These are phyloP conservation scores for Coniochaeta prunicola DNA, from an alignment of 2,329 filamentous ascomycete genomes.

Conservation along the genomic window DNA sequence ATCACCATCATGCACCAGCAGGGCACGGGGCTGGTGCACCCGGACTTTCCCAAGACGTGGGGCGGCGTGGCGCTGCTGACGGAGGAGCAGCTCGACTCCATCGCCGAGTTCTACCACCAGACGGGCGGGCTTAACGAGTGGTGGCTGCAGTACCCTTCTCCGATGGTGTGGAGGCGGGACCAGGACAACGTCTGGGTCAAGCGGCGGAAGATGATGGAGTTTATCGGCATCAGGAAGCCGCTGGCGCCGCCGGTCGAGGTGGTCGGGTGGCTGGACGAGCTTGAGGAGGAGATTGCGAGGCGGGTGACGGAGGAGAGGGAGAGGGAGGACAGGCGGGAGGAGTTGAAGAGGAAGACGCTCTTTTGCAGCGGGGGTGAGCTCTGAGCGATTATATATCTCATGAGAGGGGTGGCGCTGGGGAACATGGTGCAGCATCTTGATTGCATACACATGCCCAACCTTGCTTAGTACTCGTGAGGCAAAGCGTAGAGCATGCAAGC, in stretches of 20 bases:
- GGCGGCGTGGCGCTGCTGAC: constrained; percentile 70
- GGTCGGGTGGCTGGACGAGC: constrained; percentile 9
- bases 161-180: constrained; percentile 53
- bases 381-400: background rate
- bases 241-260: constrained; percentile 22
- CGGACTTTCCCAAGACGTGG: constrained; percentile 57
- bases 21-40: constrained; percentile 54
- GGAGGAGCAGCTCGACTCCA: constrained; percentile 59
- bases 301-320: constrained; percentile 35
- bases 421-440: constrained; percentile 11
- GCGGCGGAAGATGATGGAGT: constrained; percentile 63
- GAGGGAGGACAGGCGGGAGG: constrained; percentile 36
- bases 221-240: constrained; percentile 62
- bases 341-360: constrained; percentile 38
- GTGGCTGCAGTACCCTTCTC: constrained; percentile 57
- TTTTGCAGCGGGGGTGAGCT: background rate
- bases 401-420: background rate
- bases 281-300: constrained; percentile 39
- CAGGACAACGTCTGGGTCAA: constrained; percentile 56
- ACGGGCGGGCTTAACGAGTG: constrained; percentile 30
- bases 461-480: background rate
- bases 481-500: background rate
- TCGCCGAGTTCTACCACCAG: constrained; percentile 71
- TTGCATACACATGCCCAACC: constrained; percentile 2
- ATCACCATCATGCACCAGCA: constrained; percentile 62